Evolutionary conservation across 2,329 filamentous ascomycete species (phyloP).

Genomic region (Stemphylium lycopersici): DNA sequence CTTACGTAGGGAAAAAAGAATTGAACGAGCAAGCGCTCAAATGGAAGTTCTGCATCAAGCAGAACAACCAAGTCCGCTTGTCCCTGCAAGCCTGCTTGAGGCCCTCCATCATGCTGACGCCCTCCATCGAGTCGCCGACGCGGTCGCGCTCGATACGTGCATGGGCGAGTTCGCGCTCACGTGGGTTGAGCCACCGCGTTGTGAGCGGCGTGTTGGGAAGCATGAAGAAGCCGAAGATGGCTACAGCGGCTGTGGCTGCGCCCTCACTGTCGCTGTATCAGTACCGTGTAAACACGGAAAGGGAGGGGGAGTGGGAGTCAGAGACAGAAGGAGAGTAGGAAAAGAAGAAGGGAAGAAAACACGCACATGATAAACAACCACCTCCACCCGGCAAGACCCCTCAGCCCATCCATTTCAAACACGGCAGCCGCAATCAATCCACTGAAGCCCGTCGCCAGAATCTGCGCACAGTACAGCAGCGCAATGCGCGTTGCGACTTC

Average conservation of each 20-base stretch:
- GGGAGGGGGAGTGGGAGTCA: no score
- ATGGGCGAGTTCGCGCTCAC: conserved; percentile 52
- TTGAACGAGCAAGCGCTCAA: conserved; percentile 40
- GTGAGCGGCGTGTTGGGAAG: conserved; percentile 42
- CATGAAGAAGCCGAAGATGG: conserved; percentile 38
- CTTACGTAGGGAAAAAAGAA: conserved; percentile 42
- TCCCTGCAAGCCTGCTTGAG: conserved; percentile 38
- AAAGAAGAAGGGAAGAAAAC: conserved; percentile 19
- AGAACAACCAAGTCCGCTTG: conserved; percentile 40
- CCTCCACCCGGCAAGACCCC: conserved; percentile 46
- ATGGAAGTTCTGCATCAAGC: conserved; percentile 41
- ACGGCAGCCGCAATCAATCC: conserved; percentile 54
- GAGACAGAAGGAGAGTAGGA: no score
- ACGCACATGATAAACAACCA: conserved; percentile 48
- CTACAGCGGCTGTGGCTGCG: conserved; percentile 31
- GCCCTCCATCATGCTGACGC: conserved; percentile 35
- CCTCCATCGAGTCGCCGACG: conserved; percentile 50
- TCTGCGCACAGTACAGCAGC: conserved; percentile 49
- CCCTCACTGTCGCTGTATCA: conserved; percentile 27
- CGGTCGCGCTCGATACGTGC: conserved; percentile 54
- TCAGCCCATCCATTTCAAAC: conserved; percentile 39
- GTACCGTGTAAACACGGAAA: background rate
- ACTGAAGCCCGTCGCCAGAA: conserved; percentile 51
- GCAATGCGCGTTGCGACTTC: conserved; percentile 48
- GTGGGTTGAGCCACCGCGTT: conserved; percentile 54